Percentiles rank a stretch among this genome's conserved stretches.
Conservation (phyloP, 352 stramenopile species). For the Globisporangium nunn region DNA sequence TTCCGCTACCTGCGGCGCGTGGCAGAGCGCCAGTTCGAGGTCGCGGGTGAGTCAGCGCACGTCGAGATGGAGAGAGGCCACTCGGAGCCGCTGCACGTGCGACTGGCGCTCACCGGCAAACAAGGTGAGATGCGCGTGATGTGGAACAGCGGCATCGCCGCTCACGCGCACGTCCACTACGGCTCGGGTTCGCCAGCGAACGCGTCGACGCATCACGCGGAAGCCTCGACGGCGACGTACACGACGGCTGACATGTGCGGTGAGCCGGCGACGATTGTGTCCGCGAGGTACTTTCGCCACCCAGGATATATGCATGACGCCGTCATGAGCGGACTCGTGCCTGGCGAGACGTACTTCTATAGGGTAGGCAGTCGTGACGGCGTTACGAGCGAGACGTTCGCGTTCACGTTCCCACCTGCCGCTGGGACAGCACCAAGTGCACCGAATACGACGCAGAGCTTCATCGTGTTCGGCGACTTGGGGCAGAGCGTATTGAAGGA, state of each 20-base stretch:
- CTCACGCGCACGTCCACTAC: slow-evolving; percentile 27
- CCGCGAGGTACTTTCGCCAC: slow-evolving; percentile 21
- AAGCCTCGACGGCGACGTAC: slow-evolving; percentile 17
- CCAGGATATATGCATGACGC: slow-evolving; percentile 28
- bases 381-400: slow-evolving; percentile 16
- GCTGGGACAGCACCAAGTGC: not conserved
- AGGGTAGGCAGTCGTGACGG: slow-evolving; percentile 26
- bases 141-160: slow-evolving; percentile 40
- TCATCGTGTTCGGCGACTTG: slow-evolving; percentile 26
- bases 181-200: slow-evolving; percentile 4
- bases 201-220: not conserved
- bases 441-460: slow-evolving; percentile 11
- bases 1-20: slow-evolving; percentile 20
- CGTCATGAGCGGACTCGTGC: slow-evolving; percentile 17
- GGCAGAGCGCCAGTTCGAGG: not conserved
- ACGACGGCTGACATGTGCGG: slow-evolving; percentile 19
- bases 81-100: slow-evolving; percentile 28
- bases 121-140: slow-evolving; percentile 41
- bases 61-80: slow-evolving; percentile 29
- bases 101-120: slow-evolving; percentile 9
- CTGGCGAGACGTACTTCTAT: slow-evolving; percentile 26
- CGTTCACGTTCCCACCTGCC: slow-evolving; percentile 22
- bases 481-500: slow-evolving; percentile 11
- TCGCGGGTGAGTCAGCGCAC: slow-evolving; percentile 13
- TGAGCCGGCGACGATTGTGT: slow-evolving; percentile 11